phyloP scores from a whole-genome alignment of 805 yeast genomes.

The Wickerhamomyces ciferrii region DNA sequence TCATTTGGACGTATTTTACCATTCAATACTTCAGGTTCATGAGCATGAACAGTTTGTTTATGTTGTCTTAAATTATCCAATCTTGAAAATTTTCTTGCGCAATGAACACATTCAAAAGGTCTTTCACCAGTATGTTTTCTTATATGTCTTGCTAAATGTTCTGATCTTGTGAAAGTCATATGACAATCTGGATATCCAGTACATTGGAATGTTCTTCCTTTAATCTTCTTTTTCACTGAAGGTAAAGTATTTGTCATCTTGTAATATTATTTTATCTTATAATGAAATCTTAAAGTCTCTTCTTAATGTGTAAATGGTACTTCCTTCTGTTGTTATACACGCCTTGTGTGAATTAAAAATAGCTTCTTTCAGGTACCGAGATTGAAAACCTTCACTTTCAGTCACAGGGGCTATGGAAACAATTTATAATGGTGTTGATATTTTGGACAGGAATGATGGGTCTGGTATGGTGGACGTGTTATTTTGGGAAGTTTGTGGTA shows the following conservation, averaged over 20 bases:
- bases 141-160: conserved; percentile 88
- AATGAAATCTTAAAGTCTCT: too few relatives aligned
- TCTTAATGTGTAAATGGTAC: too few relatives aligned
- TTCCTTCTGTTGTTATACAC: neutral
- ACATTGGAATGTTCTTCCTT: conserved; percentile 75
- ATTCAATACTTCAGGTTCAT: conserved; percentile 9
- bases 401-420: neutral
- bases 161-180: conserved; percentile 88
- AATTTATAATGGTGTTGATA: too few relatives aligned
- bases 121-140: conserved; percentile 93
- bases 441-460: too few relatives aligned
- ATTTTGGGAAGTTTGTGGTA: too few relatives aligned
- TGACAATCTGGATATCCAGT: conserved; percentile 80
- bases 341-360: neutral
- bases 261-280: too few relatives aligned
- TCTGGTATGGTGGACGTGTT: too few relatives aligned
- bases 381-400: neutral
- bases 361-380: neutral
- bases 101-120: conserved; percentile 84
- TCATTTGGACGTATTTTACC: neutral
- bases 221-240: conserved; percentile 33
- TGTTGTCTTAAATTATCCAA: conserved; percentile 89
- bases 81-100: conserved; percentile 73
- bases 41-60: conserved; percentile 75
- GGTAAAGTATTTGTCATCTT: neutral